Base-by-base conservation (phyloP, 208 protist genomes). In the Novymonas esmeraldas region DNA sequence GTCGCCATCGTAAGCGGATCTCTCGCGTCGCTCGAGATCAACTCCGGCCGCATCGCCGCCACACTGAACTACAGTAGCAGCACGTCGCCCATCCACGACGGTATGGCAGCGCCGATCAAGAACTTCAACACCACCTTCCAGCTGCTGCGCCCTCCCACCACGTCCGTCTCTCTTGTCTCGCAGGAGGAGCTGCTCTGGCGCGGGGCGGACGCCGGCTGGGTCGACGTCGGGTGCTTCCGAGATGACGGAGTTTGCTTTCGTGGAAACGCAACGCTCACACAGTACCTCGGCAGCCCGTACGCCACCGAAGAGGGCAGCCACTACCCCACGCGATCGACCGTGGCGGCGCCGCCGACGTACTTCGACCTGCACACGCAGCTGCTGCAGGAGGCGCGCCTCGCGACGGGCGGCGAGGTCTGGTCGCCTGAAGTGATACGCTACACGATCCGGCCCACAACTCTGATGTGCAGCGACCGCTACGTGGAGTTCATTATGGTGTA, bases 111-210 rank as follows among this genome's bases (percentile, higher is more conserved):
- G 2, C 26, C 44, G 7, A 22, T 56, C 24, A 6, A 3, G 16
- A 14, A 44, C 7, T 2, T 69, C 28, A 31, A 59, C 26, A 26
- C 1, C 11, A 42, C 52, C 0, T 61, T 69, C 22, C 42, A 61
- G 16, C 14, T 61, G 0, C 36, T 69, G 31, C 64, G 39, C 2
- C 52, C 64, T 7, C 20, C 52, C 14, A 61, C 24, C 3, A 9
- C 6, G 20, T 1, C 6, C 20, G 0, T 6, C 16, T 33, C 64
- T 22, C 14, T 58, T 16, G 1, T 59, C 4, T 36, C 50, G 42
- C 50, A 54, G 34, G 64, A 69, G 28, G 71, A 78, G 31, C 59
- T 82, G 58, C 75, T 70, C 65, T 64, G 64, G 50, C 52, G 22
- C 18, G 22, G 28, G 1, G 20, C 11, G 13, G 52, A 59, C 0